phyloP scores from a whole-genome alignment of 257 asterid genomes.

The Solanum habrochaites region DNA sequence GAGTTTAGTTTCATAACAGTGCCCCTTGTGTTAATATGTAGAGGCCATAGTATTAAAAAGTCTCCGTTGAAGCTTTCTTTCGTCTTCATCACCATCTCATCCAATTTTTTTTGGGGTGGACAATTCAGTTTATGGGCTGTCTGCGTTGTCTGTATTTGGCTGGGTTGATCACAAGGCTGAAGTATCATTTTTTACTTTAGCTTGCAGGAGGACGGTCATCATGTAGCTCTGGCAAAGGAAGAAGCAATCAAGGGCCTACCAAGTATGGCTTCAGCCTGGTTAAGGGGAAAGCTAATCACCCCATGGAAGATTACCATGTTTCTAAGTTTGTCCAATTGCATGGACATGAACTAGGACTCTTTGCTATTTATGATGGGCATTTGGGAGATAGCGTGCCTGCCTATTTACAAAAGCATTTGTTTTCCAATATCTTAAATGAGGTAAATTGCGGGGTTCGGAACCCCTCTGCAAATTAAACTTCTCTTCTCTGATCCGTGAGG shows the following conservation, averaged over 20 bases:
- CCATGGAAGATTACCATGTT: slow-evolving; percentile 96
- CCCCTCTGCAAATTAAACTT: neutral
- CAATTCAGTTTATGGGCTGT: neutral
- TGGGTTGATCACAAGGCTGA: neutral
- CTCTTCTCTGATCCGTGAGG: neutral
- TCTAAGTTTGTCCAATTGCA: slow-evolving; percentile 59
- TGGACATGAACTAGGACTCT: slow-evolving; percentile 67
- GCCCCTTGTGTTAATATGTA: neutral
- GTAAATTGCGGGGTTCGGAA: slow-evolving; percentile 22
- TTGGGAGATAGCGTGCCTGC: slow-evolving; percentile 87
- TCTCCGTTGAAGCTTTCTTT: neutral
- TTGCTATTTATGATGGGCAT: slow-evolving; percentile 88
- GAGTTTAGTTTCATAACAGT: neutral
- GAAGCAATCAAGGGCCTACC: slow-evolving; percentile 40
- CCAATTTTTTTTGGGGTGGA: neutral
- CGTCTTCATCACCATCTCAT: neutral
- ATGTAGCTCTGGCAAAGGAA: slow-evolving; percentile 66
- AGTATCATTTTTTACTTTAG: slow-evolving; percentile 19
- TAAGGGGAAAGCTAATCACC: slow-evolving; percentile 89
- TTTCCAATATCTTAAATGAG: slow-evolving; percentile 81
- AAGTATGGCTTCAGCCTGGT: slow-evolving; percentile 74
- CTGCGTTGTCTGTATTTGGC: neutral
- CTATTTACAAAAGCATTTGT: slow-evolving; percentile 74
- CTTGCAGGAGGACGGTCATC: slow-evolving; percentile 50
- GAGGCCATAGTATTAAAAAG: neutral